Evolutionary conservation across 164 flowering plant genomes (phyloP), one percentile per base, ranked within the genome.

Genomic region (Annona cherimola): DNA sequence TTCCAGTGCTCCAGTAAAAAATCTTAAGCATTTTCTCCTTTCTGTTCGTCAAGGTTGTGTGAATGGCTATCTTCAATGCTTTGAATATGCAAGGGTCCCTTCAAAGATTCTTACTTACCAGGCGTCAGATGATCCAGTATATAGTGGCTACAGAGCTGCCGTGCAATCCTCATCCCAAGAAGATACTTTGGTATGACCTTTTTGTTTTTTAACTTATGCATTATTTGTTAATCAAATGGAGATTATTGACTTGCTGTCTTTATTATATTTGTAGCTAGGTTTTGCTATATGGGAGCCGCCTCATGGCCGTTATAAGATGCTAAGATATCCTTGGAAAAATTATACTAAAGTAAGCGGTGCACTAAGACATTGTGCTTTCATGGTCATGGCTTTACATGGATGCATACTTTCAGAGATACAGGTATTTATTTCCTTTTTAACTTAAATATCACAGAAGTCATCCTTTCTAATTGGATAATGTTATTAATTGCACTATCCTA

Each of bases 241-340:
- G 60, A 61, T 16, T 16, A 9, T 4, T 72, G 40, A 19, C 3
- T 50, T 63, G 7, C 67, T 69, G 14, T 50, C 3, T 59, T 66
- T 40, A 60, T 59, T 2, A 12, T 74, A 50, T 75, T 8, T 75
- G 70, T 89, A 94, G 97, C 6, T 83, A 67, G 86, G 80, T 19
- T 94, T 92, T 81, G 98, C 98, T 1, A 70, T 79, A 44, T 94
- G 97, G 96, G 99, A 94, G 76, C 99, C 98, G 39, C 97, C 98
- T 26, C 99, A 94, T 75, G 98, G 99, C 35, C 96, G 79, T 71
- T 94, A 87, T 73, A 87, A 76, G 78, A 77, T 66, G 73, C 78
- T 85, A 43, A 80, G 73, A 4, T 91, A 94, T 85, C 99, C 97
- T 16, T 94, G 99, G 97, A 85, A 73, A 75, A 81, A 74, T 77